Percentiles rank a stretch among this genome's conserved stretches.
Conservation (phyloP, 768 basidiomycete genomes). For the Auricularia sp. region DNA sequence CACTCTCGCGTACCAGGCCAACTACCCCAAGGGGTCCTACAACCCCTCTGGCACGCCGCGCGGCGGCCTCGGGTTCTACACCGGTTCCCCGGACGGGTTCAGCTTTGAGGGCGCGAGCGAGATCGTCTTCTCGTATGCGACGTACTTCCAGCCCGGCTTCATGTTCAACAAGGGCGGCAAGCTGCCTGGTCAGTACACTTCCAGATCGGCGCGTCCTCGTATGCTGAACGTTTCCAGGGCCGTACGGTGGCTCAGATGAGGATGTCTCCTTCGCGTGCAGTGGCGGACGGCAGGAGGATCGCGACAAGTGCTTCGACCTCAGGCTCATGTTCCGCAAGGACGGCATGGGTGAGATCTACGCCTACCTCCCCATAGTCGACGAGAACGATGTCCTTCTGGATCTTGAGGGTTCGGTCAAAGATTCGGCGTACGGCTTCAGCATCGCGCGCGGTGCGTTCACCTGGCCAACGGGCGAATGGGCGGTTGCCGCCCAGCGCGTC, state of each 20-base stretch:
- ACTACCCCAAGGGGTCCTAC: slow-evolving; percentile 1
- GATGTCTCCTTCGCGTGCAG: slow-evolving; percentile 45
- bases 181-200: slow-evolving; percentile 48
- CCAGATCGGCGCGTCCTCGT: slow-evolving; percentile 27
- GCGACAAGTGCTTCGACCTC: slow-evolving; percentile 52
- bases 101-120: slow-evolving; percentile 49
- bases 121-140: slow-evolving; percentile 50
- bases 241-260: slow-evolving; percentile 37
- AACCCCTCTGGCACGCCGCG: slow-evolving; percentile 1
- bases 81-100: slow-evolving; percentile 43
- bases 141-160: slow-evolving; percentile 54
- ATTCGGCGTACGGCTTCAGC: slow-evolving; percentile 55
- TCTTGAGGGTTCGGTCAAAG: slow-evolving; percentile 42
- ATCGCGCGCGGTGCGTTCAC: slow-evolving; percentile 60
- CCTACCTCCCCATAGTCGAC: slow-evolving; percentile 50
- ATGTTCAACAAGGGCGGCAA: slow-evolving; percentile 60
- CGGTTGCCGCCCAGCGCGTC: slow-evolving; percentile 56
- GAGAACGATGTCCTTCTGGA: slow-evolving; percentile 43
- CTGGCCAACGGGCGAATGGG: slow-evolving; percentile 58
- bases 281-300: slow-evolving; percentile 48
- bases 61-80: slow-evolving; percentile 55
- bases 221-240: slow-evolving; percentile 32
- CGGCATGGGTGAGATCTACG: slow-evolving; percentile 59
- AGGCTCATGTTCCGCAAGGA: slow-evolving; percentile 37
- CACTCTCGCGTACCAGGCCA: not conserved